These are phyloP conservation scores for Xylaria sp. DNA, from an alignment of 2,329 filamentous ascomycete species.

Conservation along the genomic window DNA sequence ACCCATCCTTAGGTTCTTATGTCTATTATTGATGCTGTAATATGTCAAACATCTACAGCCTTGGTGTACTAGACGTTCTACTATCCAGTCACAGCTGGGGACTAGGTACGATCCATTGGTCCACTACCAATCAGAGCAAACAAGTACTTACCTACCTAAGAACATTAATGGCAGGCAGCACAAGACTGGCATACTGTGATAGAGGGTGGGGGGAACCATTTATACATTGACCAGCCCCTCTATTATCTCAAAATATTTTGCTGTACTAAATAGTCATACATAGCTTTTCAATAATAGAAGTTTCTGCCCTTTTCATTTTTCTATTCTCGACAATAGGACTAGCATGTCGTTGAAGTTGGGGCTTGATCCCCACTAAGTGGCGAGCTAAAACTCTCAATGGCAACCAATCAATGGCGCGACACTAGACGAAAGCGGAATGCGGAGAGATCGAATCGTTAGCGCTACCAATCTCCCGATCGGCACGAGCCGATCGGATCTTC, in stretches of 20 bases:
- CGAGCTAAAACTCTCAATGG: conserved; percentile 16
- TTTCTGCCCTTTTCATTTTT: not conserved
- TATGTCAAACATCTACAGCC: not conserved
- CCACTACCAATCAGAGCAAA: not conserved
- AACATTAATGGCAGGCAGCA: too few species aligned
- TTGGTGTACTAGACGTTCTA: not conserved
- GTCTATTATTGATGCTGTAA: not conserved
- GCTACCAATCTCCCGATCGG: conserved; percentile 22
- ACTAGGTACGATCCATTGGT: not conserved
- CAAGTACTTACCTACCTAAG: not conserved
- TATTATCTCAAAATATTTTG: too few species aligned
- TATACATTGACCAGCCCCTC: too few species aligned
- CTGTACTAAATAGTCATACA: too few species aligned
- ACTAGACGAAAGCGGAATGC: conserved; percentile 30
- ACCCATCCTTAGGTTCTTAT: not conserved
- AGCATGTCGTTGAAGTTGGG: conserved; percentile 33
- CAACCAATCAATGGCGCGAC: conserved; percentile 32
- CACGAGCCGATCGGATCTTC: conserved; percentile 28
- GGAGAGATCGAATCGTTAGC: conserved; percentile 18
- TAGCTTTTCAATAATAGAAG: not conserved
- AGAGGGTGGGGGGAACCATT: too few species aligned
- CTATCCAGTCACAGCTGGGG: not conserved
- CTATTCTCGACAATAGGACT: not conserved
- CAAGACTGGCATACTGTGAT: too few species aligned
- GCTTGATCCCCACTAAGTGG: conserved; percentile 22